Conservation (phyloP, 2,329 filamentous ascomycete genomes). For the Ceratocystiopsis minuta region DNA sequence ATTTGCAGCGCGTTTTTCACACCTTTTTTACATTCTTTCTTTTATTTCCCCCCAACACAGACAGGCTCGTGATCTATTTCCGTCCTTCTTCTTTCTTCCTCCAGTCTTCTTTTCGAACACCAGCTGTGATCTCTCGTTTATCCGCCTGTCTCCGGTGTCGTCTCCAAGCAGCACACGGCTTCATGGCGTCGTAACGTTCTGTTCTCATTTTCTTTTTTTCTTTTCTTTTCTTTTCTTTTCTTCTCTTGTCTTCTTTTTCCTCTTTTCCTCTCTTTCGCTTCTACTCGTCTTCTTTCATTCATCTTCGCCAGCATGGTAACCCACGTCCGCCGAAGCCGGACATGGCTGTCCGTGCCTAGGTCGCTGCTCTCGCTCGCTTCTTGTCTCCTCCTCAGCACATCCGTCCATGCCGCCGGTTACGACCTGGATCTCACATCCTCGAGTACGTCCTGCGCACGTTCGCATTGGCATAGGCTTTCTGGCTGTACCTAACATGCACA, state of each 20-base stretch:
- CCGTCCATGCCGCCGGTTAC: slow-evolving; percentile 1
- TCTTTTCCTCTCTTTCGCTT: background rate
- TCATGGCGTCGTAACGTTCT: background rate
- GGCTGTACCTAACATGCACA: background rate
- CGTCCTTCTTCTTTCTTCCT: background rate
- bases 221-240: background rate
- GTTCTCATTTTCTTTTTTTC: no score
- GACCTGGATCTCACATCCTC: slow-evolving; percentile 4
- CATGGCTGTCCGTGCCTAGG: background rate
- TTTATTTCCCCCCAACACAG: background rate
- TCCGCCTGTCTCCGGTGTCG: background rate
- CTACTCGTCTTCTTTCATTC: background rate
- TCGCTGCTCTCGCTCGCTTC: background rate
- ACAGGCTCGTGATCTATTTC: background rate
- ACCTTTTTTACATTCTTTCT: background rate
- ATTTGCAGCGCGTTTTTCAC: no score
- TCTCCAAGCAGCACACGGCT: background rate
- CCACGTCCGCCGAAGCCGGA: background rate
- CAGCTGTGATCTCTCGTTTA: background rate
- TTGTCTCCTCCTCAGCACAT: background rate
- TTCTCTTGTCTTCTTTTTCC: background rate
- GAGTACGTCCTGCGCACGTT: background rate
- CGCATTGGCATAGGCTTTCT: background rate
- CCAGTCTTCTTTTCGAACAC: background rate
- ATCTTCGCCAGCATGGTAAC: background rate